phyloP scores from a whole-genome alignment of 257 asterid species.

The Scutellaria galericulata region DNA sequence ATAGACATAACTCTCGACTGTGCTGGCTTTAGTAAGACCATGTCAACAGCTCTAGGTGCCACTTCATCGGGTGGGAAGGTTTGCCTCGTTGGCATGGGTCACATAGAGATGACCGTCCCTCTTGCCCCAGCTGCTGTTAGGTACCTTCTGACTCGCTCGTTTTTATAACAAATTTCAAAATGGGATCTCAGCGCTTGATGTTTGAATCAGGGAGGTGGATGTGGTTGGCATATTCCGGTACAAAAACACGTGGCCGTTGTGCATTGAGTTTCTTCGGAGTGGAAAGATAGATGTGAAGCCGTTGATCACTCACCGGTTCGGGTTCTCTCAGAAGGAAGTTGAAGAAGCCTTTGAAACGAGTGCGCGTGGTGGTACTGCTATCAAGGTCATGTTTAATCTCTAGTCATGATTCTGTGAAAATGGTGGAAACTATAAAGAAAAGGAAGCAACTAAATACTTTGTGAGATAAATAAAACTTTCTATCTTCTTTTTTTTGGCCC shows the following conservation, averaged over 20 bases:
- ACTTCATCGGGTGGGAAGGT: slow-evolving; percentile 89
- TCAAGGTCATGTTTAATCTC: slow-evolving; percentile 94
- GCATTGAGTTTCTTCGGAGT: slow-evolving; percentile 76
- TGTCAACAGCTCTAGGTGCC: slow-evolving; percentile 87
- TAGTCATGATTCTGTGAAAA: slow-evolving; percentile 32
- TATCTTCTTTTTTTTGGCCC: neutral
- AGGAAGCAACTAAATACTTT: neutral
- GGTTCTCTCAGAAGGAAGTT: slow-evolving; percentile 78
- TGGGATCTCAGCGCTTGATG: neutral
- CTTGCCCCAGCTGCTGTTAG: slow-evolving; percentile 91
- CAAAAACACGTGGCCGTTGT: slow-evolving; percentile 93
- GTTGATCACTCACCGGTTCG: slow-evolving; percentile 85
- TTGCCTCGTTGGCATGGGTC: slow-evolving; percentile 93
- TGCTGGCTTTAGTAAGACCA: slow-evolving; percentile 83
- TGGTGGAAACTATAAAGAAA: neutral
- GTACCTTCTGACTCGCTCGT: slow-evolving; percentile 38
- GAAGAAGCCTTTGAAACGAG: slow-evolving; percentile 91
- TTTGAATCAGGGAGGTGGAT: slow-evolving; percentile 76
- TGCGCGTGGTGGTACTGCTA: slow-evolving; percentile 84
- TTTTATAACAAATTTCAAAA: neutral
- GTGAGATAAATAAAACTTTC: neutral
- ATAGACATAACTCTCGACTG: slow-evolving; percentile 78
- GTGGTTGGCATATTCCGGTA: slow-evolving; percentile 89
- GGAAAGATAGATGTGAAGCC: slow-evolving; percentile 95
- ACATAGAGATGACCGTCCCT: slow-evolving; percentile 75